Base-by-base conservation (phyloP, 1,139 yeast species). In the Zygotorulaspora mrakii region DNA sequence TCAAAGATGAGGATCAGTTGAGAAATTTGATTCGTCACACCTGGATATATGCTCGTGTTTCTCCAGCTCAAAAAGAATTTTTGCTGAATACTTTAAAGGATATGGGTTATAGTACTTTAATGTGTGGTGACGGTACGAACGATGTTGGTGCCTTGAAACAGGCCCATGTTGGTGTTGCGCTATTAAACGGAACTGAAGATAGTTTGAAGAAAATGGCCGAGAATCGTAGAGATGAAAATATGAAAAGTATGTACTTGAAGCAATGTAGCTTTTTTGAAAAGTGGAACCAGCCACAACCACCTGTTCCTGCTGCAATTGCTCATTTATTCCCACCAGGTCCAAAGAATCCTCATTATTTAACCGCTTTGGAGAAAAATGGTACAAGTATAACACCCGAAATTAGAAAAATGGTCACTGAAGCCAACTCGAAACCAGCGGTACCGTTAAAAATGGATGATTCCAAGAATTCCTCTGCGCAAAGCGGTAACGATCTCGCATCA, bases 51-150 rank as follows among this genome's bases (percentile, higher is more conserved):
- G 96, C 98, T 35, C 84, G 99, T 69, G 98, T 94, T 27, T 91
- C 98, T 5, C 98, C 99, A 33, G 62, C 82, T 24, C 98, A 91
- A 70, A 94, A 91, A 68, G 98, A 91, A 68, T 87, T 82, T 52
- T 80, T 91, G 55, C 72, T 94, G 58, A 83, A 82, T 48, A 76
- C 87, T 31, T 76, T 87, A 62, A 91, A 91, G 65, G 82, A 79
- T 45, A 77, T 88, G 61, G 97, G 96, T 23, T 91, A 89, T 66
- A 83, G 77, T 58, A 91, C 98, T 23, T 75, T 94, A 55, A 91
- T 91, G 99, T 91, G 98, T 69, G 99, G 99, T 72, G 99, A 91
- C 68, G 99, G 99, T 68, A 91, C 99, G 23, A 91, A 91, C 63
- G 99, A 91, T 71, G 98, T 91, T 42, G 99, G 99, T 65, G 99